Percentiles rank a stretch among this genome's conserved stretches.
Conservation (phyloP, 164 flowering plant species). For the Magnolia sinica region DNA sequence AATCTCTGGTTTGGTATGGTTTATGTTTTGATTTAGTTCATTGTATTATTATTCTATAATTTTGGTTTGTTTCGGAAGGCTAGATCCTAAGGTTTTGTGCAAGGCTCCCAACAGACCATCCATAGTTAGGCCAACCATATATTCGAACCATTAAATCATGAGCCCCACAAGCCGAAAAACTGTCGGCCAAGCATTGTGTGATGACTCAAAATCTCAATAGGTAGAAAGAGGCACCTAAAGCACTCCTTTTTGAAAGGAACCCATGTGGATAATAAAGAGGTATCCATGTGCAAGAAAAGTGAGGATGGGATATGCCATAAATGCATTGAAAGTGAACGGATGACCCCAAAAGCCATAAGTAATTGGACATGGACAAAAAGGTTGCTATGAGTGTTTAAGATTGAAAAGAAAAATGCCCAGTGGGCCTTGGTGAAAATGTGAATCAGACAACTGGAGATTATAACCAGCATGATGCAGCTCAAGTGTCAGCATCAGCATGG, state of each 20-base stretch:
- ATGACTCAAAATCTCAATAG: background rate
- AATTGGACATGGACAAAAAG: background rate
- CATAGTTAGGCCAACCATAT: no score
- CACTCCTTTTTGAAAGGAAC: background rate
- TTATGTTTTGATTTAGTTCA: no score
- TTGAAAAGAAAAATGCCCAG: background rate
- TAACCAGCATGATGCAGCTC: background rate
- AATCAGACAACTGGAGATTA: background rate
- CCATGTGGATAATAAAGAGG: background rate
- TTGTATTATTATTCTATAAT: no score
- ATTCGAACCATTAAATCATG: background rate
- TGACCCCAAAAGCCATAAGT: background rate
- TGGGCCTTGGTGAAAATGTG: background rate
- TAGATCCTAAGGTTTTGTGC: no score
- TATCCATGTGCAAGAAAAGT: conserved; percentile 5
- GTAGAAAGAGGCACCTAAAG: background rate
- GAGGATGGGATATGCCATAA: conserved; percentile 24
- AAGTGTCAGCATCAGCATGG: background rate
- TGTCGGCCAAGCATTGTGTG: background rate
- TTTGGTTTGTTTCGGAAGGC: no score
- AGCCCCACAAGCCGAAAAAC: background rate
- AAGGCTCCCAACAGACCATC: no score
- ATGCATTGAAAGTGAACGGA: conserved; percentile 19
- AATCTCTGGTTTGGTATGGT: no score
- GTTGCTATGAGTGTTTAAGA: background rate